Conservation (phyloP, 495 filamentous ascomycete genomes). For the Annulohypoxylon maeteangense region DNA sequence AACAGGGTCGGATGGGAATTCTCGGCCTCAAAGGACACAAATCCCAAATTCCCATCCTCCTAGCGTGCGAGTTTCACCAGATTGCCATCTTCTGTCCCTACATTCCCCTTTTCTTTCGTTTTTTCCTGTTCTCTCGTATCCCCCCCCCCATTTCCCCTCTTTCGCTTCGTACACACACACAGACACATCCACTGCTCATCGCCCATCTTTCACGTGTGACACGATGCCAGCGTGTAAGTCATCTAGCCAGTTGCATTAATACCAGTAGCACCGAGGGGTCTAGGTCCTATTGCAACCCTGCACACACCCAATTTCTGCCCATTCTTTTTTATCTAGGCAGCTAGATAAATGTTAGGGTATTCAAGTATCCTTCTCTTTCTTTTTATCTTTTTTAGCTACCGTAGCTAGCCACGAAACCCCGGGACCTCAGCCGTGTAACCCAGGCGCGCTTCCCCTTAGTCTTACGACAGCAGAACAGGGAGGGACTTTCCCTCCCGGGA, state of each 20-base stretch:
- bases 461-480: conserved; percentile 10
- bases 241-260: not conserved
- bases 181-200: not conserved
- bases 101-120: conserved; percentile 2
- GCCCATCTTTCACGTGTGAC: conserved; percentile 7
- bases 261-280: not conserved
- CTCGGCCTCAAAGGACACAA: not conserved
- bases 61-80: conserved; percentile 30
- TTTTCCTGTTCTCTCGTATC: not conserved
- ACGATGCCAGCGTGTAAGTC: not conserved
- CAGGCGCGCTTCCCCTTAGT: conserved; percentile 6
- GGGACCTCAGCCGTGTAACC: conserved; percentile 30
- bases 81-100: conserved; percentile 20
- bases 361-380: not conserved
- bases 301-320: not conserved
- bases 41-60: conserved; percentile 30
- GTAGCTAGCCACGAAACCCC: conserved; percentile 3
- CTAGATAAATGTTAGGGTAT: not conserved
- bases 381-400: not conserved
- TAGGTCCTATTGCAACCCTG: conserved; percentile 4
- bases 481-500: conserved; percentile 17
- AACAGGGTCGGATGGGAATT: conserved; percentile 16
- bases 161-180: not conserved
- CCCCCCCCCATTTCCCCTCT: not conserved
- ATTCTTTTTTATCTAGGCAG: not conserved